Evolutionary conservation across 805 yeast species (phyloP).

Genomic region (Blastobotrys terrestris): DNA sequence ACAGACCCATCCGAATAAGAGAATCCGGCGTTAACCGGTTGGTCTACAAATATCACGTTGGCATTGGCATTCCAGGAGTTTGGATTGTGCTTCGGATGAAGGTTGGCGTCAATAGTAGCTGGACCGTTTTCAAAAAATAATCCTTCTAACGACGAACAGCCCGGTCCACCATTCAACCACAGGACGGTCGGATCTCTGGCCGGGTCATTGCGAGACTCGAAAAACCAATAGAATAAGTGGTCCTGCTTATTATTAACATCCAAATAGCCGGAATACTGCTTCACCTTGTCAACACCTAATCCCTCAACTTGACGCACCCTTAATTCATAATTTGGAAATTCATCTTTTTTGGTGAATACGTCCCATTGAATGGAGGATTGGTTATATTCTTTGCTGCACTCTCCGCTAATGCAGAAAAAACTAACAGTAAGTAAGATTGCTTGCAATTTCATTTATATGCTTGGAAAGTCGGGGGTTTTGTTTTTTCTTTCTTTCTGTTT

Average conservation of each 20-base stretch:
- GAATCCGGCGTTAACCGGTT: constrained; percentile 90
- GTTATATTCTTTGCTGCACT: background rate
- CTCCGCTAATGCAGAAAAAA: background rate
- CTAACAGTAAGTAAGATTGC: background rate
- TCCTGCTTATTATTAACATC: constrained; percentile 62
- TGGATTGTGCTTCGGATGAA: constrained; percentile 72
- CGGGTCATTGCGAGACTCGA: constrained; percentile 88
- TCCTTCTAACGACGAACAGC: constrained; percentile 80
- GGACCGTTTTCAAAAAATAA: constrained; percentile 91
- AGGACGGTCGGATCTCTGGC: constrained; percentile 75
- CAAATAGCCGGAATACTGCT: constrained; percentile 69
- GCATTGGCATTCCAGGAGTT: constrained; percentile 91
- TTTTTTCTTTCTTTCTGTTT: too few relatives aligned
- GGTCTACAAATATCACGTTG: constrained; percentile 84
- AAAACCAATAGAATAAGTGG: constrained; percentile 89
- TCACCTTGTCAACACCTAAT: constrained; percentile 65
- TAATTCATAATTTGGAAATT: constrained; percentile 41
- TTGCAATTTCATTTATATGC: background rate
- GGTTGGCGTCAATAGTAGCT: constrained; percentile 55
- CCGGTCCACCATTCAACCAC: constrained; percentile 97
- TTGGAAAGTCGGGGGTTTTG: too few relatives aligned
- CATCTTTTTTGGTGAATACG: constrained; percentile 35
- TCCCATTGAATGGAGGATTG: background rate
- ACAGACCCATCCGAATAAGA: constrained; percentile 65
- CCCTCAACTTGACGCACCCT: constrained; percentile 58